Evolutionary conservation across 140 eudicot genomes (phyloP).

Genomic region (Stevia rebaudiana): DNA sequence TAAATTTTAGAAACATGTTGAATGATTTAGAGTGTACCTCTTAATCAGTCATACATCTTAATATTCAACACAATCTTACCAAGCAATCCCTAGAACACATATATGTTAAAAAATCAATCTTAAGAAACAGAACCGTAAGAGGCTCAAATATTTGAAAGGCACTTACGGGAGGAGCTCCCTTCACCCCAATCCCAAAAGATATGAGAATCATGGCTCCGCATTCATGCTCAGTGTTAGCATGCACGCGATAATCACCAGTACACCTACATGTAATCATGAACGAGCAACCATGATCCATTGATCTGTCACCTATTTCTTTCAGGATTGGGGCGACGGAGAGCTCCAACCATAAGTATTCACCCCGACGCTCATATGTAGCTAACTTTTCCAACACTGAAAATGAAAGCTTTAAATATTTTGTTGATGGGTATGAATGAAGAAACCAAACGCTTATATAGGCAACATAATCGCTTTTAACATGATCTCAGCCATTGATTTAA

Average conservation of each 20-base stretch:
- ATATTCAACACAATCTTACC: too few relatives aligned
- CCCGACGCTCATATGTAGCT: background rate
- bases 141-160: background rate
- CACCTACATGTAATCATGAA: constrained; percentile 32
- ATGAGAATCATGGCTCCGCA: constrained; percentile 12
- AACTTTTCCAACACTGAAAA: background rate
- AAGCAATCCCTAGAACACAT: too few relatives aligned
- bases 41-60: too few relatives aligned
- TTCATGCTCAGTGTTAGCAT: constrained; percentile 28
- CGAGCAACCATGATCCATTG: constrained; percentile 18
- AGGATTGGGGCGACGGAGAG: constrained; percentile 29
- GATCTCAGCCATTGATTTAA: constrained; percentile 19
- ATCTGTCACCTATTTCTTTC: constrained; percentile 20
- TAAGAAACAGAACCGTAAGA: background rate
- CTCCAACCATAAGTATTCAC: constrained; percentile 29
- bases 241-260: constrained; percentile 10
- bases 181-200: constrained; percentile 48
- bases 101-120: too few relatives aligned
- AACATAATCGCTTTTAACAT: constrained; percentile 6
- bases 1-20: too few relatives aligned
- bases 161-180: constrained; percentile 40
- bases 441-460: constrained; percentile 32
- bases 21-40: too few relatives aligned
- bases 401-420: background rate
- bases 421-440: constrained; percentile 13